Evolutionary conservation across 805 yeast species (phyloP).

Genomic region (Monosporozyma yasuniensis): DNA sequence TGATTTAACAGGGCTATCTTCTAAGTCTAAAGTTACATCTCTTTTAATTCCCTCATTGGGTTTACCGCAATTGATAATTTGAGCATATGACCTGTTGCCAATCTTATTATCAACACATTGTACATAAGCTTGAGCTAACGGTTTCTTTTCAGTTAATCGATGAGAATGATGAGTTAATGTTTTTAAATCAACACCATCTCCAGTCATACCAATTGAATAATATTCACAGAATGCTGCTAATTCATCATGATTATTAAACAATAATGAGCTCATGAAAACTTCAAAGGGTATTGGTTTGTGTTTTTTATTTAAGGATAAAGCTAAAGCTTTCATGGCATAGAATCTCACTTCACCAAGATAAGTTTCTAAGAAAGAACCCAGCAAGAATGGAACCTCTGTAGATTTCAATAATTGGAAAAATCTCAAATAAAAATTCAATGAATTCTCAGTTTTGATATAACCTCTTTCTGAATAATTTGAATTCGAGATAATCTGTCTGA

Average conservation of each 20-base stretch:
- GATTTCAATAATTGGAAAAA: slow-evolving; percentile 53
- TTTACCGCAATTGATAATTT: slow-evolving; percentile 35
- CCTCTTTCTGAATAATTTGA: slow-evolving; percentile 52
- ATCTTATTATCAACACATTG: slow-evolving; percentile 35
- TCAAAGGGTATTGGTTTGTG: slow-evolving; percentile 54
- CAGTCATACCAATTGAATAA: slow-evolving; percentile 45
- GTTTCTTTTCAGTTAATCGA: slow-evolving; percentile 31
- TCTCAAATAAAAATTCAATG: slow-evolving; percentile 48
- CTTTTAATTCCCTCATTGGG: slow-evolving; percentile 12
- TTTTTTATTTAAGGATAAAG: slow-evolving; percentile 57
- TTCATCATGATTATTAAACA: slow-evolving; percentile 56
- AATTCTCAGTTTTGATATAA: slow-evolving; percentile 43
- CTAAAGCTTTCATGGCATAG: slow-evolving; percentile 59
- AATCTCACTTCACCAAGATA: slow-evolving; percentile 74
- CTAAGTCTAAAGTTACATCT: background rate
- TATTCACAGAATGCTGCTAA: slow-evolving; percentile 49
- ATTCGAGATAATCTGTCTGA: slow-evolving; percentile 59
- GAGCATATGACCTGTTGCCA: slow-evolving; percentile 21
- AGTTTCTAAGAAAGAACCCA: slow-evolving; percentile 68
- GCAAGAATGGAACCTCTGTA: slow-evolving; percentile 50
- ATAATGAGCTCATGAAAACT: slow-evolving; percentile 43
- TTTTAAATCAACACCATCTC: slow-evolving; percentile 38
- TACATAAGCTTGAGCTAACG: slow-evolving; percentile 42
- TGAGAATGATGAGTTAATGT: slow-evolving; percentile 34
- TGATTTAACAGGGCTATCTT: background rate